Percentiles rank a stretch among this genome's conserved stretches.
Evolutionary conservation across 768 basidiomycete genomes (phyloP).

Genomic region (Postia placenta): DNA sequence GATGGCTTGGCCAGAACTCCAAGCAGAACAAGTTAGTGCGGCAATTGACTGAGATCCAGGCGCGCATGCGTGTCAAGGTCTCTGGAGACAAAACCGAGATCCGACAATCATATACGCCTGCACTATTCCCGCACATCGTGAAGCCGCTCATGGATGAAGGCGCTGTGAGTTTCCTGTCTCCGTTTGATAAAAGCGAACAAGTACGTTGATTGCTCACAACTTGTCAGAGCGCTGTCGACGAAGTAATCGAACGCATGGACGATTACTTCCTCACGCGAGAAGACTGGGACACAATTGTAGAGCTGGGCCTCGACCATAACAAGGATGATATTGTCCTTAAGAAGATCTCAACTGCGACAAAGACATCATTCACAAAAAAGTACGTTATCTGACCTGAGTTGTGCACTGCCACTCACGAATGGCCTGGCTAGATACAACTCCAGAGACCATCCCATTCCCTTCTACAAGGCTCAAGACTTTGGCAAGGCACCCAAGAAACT

Average conservation of each 20-base stretch:
- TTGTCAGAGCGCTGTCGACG: slow-evolving; percentile 65
- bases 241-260: slow-evolving; percentile 87
- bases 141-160: slow-evolving; percentile 72
- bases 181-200: not conserved
- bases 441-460: slow-evolving; percentile 87
- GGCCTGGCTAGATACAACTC: slow-evolving; percentile 68
- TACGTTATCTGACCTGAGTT: slow-evolving; percentile 23
- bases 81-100: slow-evolving; percentile 90
- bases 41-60: slow-evolving; percentile 85
- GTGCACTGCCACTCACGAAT: not conserved
- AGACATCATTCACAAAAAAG: slow-evolving; percentile 83
- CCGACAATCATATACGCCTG: slow-evolving; percentile 85
- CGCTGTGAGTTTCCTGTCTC: slow-evolving; percentile 46
- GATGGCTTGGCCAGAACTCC: slow-evolving; percentile 98
- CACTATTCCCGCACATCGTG: slow-evolving; percentile 78
- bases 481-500: slow-evolving; percentile 81
- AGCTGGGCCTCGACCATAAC: slow-evolving; percentile 82
- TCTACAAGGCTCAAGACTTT: slow-evolving; percentile 81
- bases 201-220: not conserved
- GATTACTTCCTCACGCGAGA: slow-evolving; percentile 90
- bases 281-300: slow-evolving; percentile 95
- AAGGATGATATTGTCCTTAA: slow-evolving; percentile 73
- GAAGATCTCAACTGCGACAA: slow-evolving; percentile 76
- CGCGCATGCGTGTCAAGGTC: slow-evolving; percentile 90
- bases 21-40: slow-evolving; percentile 79